phyloP scores from a whole-genome alignment of 306 rosid genomes.

The Purshia tridentata region DNA sequence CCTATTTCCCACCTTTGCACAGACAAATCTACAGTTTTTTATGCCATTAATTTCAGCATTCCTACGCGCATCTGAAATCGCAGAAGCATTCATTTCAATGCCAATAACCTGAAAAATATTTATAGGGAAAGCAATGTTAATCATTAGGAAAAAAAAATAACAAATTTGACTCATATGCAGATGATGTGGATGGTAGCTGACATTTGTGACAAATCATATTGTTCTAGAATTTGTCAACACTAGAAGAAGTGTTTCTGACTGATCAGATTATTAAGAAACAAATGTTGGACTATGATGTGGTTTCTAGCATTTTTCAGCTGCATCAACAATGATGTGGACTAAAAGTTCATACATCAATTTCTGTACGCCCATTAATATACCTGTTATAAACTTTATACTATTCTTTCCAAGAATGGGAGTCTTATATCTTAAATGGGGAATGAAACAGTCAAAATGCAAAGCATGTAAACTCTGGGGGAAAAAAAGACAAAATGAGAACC shows the following conservation, averaged over 20 bases:
- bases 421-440: neutral
- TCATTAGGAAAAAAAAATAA: constrained; percentile 3
- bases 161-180: neutral
- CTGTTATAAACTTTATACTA: neutral
- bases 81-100: constrained; percentile 95
- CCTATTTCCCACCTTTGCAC: constrained; percentile 70
- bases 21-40: constrained; percentile 73
- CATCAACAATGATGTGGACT: neutral
- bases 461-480: neutral
- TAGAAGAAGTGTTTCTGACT: neutral
- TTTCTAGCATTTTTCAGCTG: neutral
- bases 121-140: constrained; percentile 22
- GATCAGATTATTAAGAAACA: neutral
- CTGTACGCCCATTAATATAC: neutral
- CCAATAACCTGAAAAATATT: constrained; percentile 75
- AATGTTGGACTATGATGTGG: neutral
- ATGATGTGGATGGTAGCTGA: neutral
- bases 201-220: neutral
- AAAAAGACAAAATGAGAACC: neutral
- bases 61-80: constrained; percentile 81
- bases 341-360: neutral
- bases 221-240: neutral
- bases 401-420: neutral
- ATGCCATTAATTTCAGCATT: constrained; percentile 94
- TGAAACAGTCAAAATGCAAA: neutral